Evolutionary conservation across 2,329 filamentous ascomycete species (phyloP).

Genomic region (Fusarium tupiense): DNA sequence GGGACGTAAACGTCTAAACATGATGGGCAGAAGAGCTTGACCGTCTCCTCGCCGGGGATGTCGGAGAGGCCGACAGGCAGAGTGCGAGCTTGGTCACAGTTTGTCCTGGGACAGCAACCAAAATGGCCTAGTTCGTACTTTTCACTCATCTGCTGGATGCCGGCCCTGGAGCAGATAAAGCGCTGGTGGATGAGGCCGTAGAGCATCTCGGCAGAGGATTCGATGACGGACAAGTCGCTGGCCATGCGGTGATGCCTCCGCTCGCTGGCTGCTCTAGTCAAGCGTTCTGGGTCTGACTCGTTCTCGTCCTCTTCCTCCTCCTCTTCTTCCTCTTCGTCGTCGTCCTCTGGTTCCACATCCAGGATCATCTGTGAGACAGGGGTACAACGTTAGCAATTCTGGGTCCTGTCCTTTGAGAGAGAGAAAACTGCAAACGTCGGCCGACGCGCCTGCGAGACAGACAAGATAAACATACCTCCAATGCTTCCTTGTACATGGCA

Average conservation of each 20-base stretch:
- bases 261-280: constrained; percentile 63
- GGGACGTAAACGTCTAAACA: constrained; percentile 98
- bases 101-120: constrained; percentile 91
- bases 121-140: constrained; percentile 99
- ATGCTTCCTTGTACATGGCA: constrained; percentile 97
- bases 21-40: constrained; percentile 97
- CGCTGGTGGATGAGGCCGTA: constrained; percentile 98
- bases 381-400: constrained; percentile 11
- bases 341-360: constrained; percentile 96
- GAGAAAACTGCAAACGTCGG: neutral
- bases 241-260: constrained; percentile 86
- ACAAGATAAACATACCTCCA: constrained; percentile 69
- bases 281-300: constrained; percentile 69
- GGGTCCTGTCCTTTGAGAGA: neutral
- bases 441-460: neutral
- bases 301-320: constrained; percentile 81
- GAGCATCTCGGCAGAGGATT: constrained; percentile 96
- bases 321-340: constrained; percentile 86
- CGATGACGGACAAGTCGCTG: constrained; percentile 93
- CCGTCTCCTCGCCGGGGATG: constrained; percentile 94
- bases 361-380: constrained; percentile 81
- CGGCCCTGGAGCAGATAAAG: constrained; percentile 95
- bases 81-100: constrained; percentile 90
- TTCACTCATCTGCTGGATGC: constrained; percentile 99
- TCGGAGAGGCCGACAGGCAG: constrained; percentile 94